Percentiles rank a stretch among this genome's conserved stretches.
Evolutionary conservation across 768 basidiomycete species (phyloP).

Genomic region (Mycena sanguinolenta): DNA sequence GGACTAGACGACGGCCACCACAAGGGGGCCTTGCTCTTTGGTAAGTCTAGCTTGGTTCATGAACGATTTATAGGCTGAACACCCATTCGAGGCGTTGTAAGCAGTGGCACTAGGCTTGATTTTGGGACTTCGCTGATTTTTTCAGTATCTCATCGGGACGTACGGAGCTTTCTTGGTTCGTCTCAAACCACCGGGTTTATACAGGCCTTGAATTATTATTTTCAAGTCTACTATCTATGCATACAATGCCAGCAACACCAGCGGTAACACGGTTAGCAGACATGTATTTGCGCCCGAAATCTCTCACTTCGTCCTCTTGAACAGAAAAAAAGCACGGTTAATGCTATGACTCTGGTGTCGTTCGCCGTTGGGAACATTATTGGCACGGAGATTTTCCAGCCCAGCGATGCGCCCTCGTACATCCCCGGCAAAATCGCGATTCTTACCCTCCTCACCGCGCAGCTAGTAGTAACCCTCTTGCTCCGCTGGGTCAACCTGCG

Average conservation of each 20-base stretch:
- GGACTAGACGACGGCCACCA: conserved; percentile 62
- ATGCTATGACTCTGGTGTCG: conserved; percentile 68
- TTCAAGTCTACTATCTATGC: conserved; percentile 72
- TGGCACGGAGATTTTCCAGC: conserved; percentile 74
- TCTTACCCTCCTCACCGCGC: conserved; percentile 68
- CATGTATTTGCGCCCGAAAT: not conserved
- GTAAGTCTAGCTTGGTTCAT: conserved; percentile 44
- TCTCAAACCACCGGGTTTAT: no score
- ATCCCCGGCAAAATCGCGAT: conserved; percentile 78
- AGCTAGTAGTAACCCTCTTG: conserved; percentile 61
- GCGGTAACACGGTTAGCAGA: conserved; percentile 60
- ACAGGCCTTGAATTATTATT: no score
- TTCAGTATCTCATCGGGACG: conserved; percentile 66
- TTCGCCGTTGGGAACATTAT: conserved; percentile 73
- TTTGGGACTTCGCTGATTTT: no score
- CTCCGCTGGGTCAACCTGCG: conserved; percentile 69
- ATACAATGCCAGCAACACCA: conserved; percentile 74
- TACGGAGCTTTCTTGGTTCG: conserved; percentile 57
- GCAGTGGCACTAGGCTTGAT: no score
- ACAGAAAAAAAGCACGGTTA: conserved; percentile 74
- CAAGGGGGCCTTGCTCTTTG: conserved; percentile 70
- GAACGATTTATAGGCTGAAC: no score
- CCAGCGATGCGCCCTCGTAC: conserved; percentile 72
- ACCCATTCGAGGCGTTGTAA: no score
- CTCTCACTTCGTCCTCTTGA: not conserved